A percentile compares a stretch with the other conserved stretches of the same genome.
Conservation (phyloP, 73 alveolate species). For the Symbiodinium natans region DNA sequence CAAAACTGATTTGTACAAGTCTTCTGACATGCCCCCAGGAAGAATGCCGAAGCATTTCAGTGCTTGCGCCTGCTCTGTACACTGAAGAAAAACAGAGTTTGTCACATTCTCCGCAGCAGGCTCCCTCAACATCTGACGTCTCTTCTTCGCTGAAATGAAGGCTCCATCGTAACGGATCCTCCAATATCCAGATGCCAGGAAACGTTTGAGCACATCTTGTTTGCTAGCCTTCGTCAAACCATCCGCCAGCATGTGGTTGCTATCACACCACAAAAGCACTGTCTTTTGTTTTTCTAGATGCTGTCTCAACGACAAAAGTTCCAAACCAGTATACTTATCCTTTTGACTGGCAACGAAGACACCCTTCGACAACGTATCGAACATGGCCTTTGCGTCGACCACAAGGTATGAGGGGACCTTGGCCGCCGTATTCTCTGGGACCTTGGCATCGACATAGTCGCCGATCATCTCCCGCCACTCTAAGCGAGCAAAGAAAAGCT, state of each 20-base stretch:
- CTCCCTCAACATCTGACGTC: not conserved
- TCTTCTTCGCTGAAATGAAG: not conserved
- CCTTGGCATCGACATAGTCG: not conserved
- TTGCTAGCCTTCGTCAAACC: not conserved
- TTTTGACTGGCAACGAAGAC: not conserved
- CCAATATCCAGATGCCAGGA: not conserved
- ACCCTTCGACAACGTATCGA: not conserved
- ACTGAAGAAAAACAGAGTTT: not conserved
- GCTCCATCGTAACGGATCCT: not conserved
- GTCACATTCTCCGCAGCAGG: not conserved
- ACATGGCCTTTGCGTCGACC: slow-evolving; percentile 34
- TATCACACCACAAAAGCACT: not conserved
- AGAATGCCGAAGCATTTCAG: not conserved
- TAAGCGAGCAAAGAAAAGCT: not conserved
- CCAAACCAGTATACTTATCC: slow-evolving; percentile 15
- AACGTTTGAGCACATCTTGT: not conserved
- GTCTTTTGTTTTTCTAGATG: not conserved
- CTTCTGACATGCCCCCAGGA: not conserved
- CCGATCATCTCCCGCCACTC: not conserved
- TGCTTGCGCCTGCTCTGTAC: too few species aligned
- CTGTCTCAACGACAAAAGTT: not conserved
- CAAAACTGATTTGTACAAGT: not conserved
- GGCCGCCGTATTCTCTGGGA: not conserved
- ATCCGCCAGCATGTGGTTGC: not conserved
- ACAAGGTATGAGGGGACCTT: too few species aligned